Evolutionary conservation across 2,329 filamentous ascomycete genomes (phyloP).

Genomic region (Xylariomycetidae sp.): DNA sequence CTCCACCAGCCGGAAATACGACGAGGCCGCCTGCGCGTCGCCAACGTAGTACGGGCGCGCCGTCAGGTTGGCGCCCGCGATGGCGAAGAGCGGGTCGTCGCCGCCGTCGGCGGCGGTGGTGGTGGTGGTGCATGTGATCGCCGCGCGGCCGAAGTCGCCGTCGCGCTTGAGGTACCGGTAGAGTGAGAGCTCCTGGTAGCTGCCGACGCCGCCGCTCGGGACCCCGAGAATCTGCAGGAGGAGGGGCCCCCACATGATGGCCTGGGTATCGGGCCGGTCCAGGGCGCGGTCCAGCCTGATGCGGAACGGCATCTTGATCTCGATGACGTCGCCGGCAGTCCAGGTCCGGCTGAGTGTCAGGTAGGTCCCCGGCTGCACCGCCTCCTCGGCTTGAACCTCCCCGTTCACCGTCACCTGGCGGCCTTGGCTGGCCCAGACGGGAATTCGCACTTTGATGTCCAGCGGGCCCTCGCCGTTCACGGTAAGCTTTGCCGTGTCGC

Average conservation of each 20-base stretch:
- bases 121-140: conserved; percentile 14
- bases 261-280: conserved; percentile 28
- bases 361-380: conserved; percentile 21
- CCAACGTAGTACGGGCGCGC: conserved; percentile 27
- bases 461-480: conserved; percentile 21
- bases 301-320: conserved; percentile 26
- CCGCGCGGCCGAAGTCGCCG: conserved; percentile 23
- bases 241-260: conserved; percentile 27
- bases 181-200: conserved; percentile 24
- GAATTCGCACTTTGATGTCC: conserved; percentile 27
- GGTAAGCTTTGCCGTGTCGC: conserved; percentile 21
- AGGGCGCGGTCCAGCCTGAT: conserved; percentile 25
- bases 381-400: conserved; percentile 8
- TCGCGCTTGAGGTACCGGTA: conserved; percentile 26
- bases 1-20: conserved; percentile 28
- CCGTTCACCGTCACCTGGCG: conserved; percentile 25
- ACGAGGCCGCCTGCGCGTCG: conserved; percentile 23
- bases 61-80: conserved; percentile 10
- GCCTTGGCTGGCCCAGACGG: conserved; percentile 22
- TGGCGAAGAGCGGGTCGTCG: conserved; percentile 24
- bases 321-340: conserved; percentile 23
- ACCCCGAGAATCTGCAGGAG: conserved; percentile 25
- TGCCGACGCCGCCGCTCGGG: conserved; percentile 14
- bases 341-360: conserved; percentile 24
- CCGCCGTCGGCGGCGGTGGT: conserved; percentile 12